Percentiles rank a stretch among this genome's conserved stretches.
Evolutionary conservation across 2,329 filamentous ascomycete species (phyloP).

Genomic region (Claviceps humidiphila): DNA sequence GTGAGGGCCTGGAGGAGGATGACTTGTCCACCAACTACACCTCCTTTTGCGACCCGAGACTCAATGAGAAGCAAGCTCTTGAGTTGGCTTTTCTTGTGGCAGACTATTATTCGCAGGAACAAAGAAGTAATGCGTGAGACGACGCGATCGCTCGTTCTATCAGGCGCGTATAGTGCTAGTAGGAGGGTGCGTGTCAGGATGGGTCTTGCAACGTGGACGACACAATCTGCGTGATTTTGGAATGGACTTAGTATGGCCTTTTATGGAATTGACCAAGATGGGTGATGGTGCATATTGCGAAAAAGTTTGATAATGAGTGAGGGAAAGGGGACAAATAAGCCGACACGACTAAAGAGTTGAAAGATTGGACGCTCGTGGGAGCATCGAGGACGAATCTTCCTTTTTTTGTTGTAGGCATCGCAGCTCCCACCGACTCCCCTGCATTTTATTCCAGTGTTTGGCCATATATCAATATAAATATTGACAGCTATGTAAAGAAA

Average conservation of each 20-base stretch:
- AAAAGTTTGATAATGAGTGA: not conserved
- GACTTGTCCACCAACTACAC: slow-evolving; percentile 87
- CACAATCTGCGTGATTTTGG: not conserved
- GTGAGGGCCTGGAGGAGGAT: slow-evolving; percentile 73
- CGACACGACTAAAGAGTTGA: not conserved
- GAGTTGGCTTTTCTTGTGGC: slow-evolving; percentile 91
- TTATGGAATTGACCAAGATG: not conserved
- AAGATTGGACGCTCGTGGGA: not conserved
- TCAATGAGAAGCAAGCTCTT: slow-evolving; percentile 96
- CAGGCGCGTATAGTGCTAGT: not conserved
- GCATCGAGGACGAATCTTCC: not conserved
- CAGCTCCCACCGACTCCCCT: not conserved
- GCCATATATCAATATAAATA: not conserved
- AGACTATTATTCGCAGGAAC: slow-evolving; percentile 49
- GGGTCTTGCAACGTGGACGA: not conserved
- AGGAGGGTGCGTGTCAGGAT: not conserved
- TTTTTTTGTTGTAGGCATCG: not conserved
- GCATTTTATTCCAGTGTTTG: not conserved
- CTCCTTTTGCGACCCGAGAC: slow-evolving; percentile 83
- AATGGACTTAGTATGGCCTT: too few species aligned
- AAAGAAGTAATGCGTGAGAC: slow-evolving; percentile 8
- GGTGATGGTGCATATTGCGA: not conserved
- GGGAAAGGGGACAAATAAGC: not conserved
- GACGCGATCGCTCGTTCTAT: not conserved
- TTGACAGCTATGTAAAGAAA: not conserved